Base-by-base conservation (phyloP, 805 yeast genomes). In the Saccharomycopsis fibuligera region DNA sequence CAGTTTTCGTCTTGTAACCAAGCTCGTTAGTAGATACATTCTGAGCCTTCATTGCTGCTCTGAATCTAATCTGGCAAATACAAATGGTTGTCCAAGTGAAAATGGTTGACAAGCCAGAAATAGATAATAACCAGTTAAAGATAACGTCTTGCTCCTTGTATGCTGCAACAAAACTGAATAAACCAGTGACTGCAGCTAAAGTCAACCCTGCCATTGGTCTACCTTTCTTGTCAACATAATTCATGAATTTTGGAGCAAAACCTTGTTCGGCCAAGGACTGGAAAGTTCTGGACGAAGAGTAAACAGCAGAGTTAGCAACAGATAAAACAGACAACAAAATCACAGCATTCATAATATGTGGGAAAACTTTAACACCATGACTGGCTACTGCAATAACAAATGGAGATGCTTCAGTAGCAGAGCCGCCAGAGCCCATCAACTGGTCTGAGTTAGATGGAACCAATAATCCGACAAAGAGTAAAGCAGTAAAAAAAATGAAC, bases 251-350 rank as follows among this genome's bases (percentile, higher is more conserved):
- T 57, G 90, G 90, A 43, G 80, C 84, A 58, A 77, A 74, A 8
- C 86, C 86, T 64, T 81, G 86, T 50, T 78, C 80, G 16, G 88
- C 82, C 58, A 84, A 67, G 21, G 86, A 75, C 46, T 78, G 79
- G 47, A 84, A 60, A 8, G 87, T 72, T 71, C 91, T 75, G 44
- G 89, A 81, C 53, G 81, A 75, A n/a, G 83, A 86, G 61, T 74
- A 84, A 37, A 83, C 77, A 1, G 89, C 78, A 22, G 88, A 78
- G 68, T 83, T 84, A 56, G 88, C 89, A 46, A 83, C 90, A 5
- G 89, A 83, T 48, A 82, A 64, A 24, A 84, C 87, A 3, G 90
- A 81, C 50, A 83, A 64, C 67, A 84, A 68, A 56, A 84, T 82
- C 38, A 83, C 87, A 19, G 79, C 86, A 61, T 84, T 84, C 69